Evolutionary conservation across 129 eudicot species (phyloP).

Genomic region (Helianthus tuberosus): DNA sequence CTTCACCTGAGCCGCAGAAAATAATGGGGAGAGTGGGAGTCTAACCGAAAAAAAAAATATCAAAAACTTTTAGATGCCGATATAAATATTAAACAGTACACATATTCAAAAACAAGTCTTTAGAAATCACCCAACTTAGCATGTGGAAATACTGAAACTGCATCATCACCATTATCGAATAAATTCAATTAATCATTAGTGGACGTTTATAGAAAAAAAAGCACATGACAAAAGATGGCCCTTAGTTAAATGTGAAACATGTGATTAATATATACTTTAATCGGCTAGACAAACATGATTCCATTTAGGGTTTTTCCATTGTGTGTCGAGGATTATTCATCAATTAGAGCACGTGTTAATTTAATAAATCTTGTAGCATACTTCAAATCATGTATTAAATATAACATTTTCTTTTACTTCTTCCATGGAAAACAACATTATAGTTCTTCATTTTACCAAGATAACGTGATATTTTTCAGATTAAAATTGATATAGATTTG

Average conservation of each 20-base stretch:
- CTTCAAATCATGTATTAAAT: conserved; percentile 22
- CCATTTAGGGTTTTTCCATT: conserved; percentile 18
- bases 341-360: conserved; percentile 32
- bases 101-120: not conserved
- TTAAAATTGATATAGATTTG: too few relatives aligned
- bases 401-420: not conserved
- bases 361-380: conserved; percentile 10
- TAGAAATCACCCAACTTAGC: not conserved
- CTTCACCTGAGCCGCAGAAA: too few relatives aligned
- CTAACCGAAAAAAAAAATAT: too few relatives aligned
- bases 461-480: too few relatives aligned
- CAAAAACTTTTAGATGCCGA: too few relatives aligned
- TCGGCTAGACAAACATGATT: conserved; percentile 29
- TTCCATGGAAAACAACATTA: too few relatives aligned
- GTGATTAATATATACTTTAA: conserved; percentile 28
- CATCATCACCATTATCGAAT: conserved; percentile 24
- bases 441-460: too few relatives aligned
- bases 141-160: conserved; percentile 20
- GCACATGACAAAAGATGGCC: conserved; percentile 29
- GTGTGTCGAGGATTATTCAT: conserved; percentile 15
- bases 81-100: not conserved
- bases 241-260: conserved; percentile 33
- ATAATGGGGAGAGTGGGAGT: too few relatives aligned
- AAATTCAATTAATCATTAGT: conserved; percentile 27
- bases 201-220: conserved; percentile 16